Conservation (phyloP, 2,329 filamentous ascomycete species). For the Aspergillus caelatus region DNA sequence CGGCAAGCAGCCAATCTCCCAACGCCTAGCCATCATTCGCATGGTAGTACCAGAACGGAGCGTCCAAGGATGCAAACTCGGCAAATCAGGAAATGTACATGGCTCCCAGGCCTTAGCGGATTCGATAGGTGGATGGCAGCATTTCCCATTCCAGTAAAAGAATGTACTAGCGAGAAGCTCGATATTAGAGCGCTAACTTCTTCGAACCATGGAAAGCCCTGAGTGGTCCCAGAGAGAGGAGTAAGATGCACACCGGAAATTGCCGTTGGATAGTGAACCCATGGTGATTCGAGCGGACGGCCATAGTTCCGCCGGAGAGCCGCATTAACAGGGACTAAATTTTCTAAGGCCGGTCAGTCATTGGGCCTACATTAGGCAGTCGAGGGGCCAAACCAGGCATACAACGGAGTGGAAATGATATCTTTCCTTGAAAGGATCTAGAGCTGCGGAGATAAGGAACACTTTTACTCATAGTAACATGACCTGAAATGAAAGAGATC, state of each 20-base stretch:
- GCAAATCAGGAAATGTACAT: neutral
- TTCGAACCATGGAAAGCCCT: slow-evolving; percentile 3
- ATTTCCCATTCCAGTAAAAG: neutral
- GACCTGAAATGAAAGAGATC: neutral
- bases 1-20: slow-evolving; percentile 1
- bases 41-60: neutral
- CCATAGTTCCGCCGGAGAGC: neutral
- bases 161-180: neutral
- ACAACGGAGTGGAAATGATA: neutral
- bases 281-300: neutral
- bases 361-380: neutral
- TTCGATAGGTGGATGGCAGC: neutral
- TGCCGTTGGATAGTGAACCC: neutral
- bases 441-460: neutral
- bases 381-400: slow-evolving; percentile 1
- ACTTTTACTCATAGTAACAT: neutral
- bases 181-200: neutral
- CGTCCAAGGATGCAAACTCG: neutral
- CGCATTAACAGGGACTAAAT: slow-evolving; percentile 3
- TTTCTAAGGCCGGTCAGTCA: neutral
- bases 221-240: slow-evolving; percentile 2
- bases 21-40: neutral
- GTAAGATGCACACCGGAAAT: neutral
- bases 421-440: neutral
- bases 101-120: neutral